Conservation (phyloP, 169 alveolate species). For the Plasmodium sp. region DNA sequence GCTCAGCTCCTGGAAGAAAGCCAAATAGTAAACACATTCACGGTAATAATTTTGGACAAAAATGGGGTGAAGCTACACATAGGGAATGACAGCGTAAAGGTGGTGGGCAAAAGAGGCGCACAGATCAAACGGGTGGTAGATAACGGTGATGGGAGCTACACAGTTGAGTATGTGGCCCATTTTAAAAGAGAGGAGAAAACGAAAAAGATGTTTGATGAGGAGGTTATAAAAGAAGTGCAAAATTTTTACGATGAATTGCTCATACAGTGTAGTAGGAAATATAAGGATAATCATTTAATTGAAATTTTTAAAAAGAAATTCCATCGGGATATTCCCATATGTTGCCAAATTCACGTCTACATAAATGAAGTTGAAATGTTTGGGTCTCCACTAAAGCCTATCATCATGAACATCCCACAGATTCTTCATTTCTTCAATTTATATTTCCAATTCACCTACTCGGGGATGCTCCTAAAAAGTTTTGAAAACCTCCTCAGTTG, state of each 20-base stretch:
- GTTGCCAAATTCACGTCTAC: constrained; percentile 42
- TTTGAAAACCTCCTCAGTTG: constrained; percentile 27
- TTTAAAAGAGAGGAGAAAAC: constrained; percentile 30
- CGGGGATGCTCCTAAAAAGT: constrained; percentile 65
- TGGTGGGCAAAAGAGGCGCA: constrained; percentile 67
- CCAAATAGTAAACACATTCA: constrained; percentile 28
- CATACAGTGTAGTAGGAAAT: constrained; percentile 21
- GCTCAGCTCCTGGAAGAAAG: constrained; percentile 4
- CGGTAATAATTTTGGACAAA: constrained; percentile 29
- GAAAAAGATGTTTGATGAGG: not conserved
- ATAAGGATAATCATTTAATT: constrained; percentile 30
- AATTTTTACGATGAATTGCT: constrained; percentile 59
- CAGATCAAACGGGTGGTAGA: constrained; percentile 70
- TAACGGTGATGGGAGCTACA: constrained; percentile 68
- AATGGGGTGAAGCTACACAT: constrained; percentile 66
- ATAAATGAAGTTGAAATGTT: constrained; percentile 61
- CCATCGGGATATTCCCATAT: not conserved
- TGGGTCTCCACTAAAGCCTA: constrained; percentile 67
- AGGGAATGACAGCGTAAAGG: constrained; percentile 69
- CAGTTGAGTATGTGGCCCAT: constrained; percentile 29
- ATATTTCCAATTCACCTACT: constrained; percentile 66
- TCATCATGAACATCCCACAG: constrained; percentile 47
- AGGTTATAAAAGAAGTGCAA: constrained; percentile 10
- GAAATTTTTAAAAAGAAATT: constrained; percentile 39
- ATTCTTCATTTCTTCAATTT: constrained; percentile 27